phyloP scores from a whole-genome alignment of 441 rosid species.

The Populus hybrid region DNA sequence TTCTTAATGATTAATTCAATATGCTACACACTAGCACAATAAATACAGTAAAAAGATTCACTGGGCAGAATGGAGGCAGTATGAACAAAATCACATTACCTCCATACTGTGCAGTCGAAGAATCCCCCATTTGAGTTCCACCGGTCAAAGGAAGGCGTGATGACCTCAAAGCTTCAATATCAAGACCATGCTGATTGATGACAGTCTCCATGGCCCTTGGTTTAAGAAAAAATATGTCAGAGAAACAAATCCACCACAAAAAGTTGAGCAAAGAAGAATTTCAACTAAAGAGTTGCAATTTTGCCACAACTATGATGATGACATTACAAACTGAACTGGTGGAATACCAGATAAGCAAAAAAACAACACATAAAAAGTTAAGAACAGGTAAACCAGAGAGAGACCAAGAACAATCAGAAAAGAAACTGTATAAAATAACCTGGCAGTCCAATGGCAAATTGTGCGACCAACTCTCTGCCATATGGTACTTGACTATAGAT shows the following conservation, averaged over 20 bases:
- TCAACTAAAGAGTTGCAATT: neutral
- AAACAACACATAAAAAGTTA: neutral
- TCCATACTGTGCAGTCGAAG: constrained; percentile 54
- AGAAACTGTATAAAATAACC: neutral
- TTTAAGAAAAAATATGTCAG: constrained; percentile 32
- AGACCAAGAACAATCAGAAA: neutral
- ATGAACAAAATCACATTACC: constrained; percentile 41
- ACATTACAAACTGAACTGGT: neutral
- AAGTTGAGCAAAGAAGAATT: constrained; percentile 3
- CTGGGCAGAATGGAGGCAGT: constrained; percentile 2
- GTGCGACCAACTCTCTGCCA: neutral
- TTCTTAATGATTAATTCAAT: constrained; percentile 11
- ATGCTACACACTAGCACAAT: neutral
- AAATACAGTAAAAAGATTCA: constrained; percentile 6
- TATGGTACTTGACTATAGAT: neutral
- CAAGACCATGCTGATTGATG: constrained; percentile 85
- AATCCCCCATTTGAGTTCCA: constrained; percentile 74
- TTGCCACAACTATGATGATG: neutral
- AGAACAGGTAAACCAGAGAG: neutral
- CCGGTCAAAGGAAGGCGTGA: constrained; percentile 66
- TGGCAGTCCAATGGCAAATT: neutral
- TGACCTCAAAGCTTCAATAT: constrained; percentile 84
- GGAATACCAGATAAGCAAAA: neutral
- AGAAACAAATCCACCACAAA: constrained; percentile 1
- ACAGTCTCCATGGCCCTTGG: constrained; percentile 99